Conservation (phyloP, 1,284 basidiomycete genomes). For the Leccinum huronense region DNA sequence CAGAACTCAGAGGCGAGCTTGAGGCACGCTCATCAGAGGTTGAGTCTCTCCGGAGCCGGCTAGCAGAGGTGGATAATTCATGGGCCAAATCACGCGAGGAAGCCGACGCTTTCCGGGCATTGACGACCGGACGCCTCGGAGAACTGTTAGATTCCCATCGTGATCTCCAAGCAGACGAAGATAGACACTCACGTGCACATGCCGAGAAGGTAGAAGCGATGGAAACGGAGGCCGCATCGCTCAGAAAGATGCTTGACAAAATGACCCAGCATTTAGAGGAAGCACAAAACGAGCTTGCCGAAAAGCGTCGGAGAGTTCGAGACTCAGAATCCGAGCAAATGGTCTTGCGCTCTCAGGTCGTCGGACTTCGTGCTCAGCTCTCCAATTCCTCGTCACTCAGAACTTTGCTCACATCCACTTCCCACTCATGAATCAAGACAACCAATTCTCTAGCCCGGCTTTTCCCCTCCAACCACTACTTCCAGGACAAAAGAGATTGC, state of each 20-base stretch:
- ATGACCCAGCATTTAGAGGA: slow-evolving; percentile 70
- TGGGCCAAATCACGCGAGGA: slow-evolving; percentile 90
- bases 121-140: slow-evolving; percentile 82
- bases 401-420: too few species aligned
- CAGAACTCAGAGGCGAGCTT: slow-evolving; percentile 75
- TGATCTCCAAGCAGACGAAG: slow-evolving; percentile 77
- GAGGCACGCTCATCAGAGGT: slow-evolving; percentile 72
- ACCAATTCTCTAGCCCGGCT: too few species aligned
- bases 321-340: slow-evolving; percentile 73
- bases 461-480: too few species aligned
- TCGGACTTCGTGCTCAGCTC: slow-evolving; percentile 77
- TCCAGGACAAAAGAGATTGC: too few species aligned
- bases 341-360: slow-evolving; percentile 73
- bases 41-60: slow-evolving; percentile 61
- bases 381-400: slow-evolving; percentile 44
- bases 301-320: slow-evolving; percentile 65
- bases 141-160: slow-evolving; percentile 83
- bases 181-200: slow-evolving; percentile 69
- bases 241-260: slow-evolving; percentile 79
- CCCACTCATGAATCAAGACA: too few species aligned
- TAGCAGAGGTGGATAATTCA: slow-evolving; percentile 78
- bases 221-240: slow-evolving; percentile 71
- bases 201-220: slow-evolving; percentile 79
- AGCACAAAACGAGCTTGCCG: slow-evolving; percentile 64
- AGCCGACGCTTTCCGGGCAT: slow-evolving; percentile 78